Evolutionary conservation across 306 rosid genomes (phyloP).

Genomic region (Vigna nakashimae): DNA sequence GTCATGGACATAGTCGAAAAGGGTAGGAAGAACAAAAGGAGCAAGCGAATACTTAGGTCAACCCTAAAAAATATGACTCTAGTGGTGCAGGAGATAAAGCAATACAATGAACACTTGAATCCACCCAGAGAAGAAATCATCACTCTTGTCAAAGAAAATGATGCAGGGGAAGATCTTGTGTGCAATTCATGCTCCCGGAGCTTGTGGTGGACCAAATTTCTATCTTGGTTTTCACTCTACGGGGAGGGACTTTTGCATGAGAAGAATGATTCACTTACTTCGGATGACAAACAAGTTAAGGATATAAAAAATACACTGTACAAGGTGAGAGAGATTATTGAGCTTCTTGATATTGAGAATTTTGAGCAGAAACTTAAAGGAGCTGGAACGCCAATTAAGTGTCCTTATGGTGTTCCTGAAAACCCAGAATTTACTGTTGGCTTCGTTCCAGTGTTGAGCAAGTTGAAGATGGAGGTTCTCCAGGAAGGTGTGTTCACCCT

Average conservation of each 20-base stretch:
- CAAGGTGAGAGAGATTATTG: conserved; percentile 18
- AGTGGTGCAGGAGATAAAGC: conserved; percentile 31
- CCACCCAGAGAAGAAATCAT: conserved; percentile 39
- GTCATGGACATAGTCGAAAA: neutral
- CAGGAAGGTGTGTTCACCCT: conserved; percentile 27
- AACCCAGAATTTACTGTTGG: conserved; percentile 47
- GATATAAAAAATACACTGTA: conserved; percentile 36
- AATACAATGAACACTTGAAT: conserved; percentile 22
- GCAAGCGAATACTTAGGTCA: neutral
- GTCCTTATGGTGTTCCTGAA: conserved; percentile 39
- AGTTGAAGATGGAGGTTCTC: conserved; percentile 54
- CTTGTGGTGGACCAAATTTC: conserved; percentile 3
- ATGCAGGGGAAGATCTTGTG: neutral
- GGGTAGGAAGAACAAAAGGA: neutral
- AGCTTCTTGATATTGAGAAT: conserved; percentile 2
- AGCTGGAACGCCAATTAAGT: neutral
- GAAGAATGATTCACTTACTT: neutral
- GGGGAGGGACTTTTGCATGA: neutral
- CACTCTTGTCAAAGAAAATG: conserved; percentile 13
- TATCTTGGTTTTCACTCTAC: neutral
- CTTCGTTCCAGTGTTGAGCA: conserved; percentile 40
- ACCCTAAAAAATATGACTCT: conserved; percentile 11
- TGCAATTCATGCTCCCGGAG: conserved; percentile 7
- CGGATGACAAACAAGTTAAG: neutral
- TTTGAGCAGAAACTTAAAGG: neutral